Conservation (phyloP, 306 rosid species). For the Phaseolus lunatus region DNA sequence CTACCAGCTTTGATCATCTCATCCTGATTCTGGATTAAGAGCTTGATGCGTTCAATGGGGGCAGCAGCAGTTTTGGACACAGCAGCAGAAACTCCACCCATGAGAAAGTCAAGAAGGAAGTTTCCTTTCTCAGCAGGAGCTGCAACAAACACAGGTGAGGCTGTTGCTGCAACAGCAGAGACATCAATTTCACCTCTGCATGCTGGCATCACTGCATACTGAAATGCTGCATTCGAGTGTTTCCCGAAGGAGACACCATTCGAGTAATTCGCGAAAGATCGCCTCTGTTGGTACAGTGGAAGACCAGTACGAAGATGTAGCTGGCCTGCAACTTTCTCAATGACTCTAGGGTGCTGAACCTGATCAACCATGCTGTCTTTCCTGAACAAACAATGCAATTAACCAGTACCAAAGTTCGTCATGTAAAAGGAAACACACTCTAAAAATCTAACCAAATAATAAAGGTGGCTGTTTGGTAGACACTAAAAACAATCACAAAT, state of each 20-base stretch:
- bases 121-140: slow-evolving; percentile 83
- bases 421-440: too few relatives aligned
- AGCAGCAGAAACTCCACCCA: slow-evolving; percentile 95
- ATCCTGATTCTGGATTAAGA: slow-evolving; percentile 88
- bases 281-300: slow-evolving; percentile 45
- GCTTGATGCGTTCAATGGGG: slow-evolving; percentile 87
- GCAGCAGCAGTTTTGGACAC: slow-evolving; percentile 93
- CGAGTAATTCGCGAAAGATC: slow-evolving; percentile 53
- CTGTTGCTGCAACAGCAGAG: slow-evolving; percentile 50
- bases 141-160: slow-evolving; percentile 69
- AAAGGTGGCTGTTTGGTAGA: too few relatives aligned
- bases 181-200: slow-evolving; percentile 57
- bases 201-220: slow-evolving; percentile 57
- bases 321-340: slow-evolving; percentile 47
- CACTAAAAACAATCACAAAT: too few relatives aligned
- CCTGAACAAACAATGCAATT: slow-evolving; percentile 22
- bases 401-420: slow-evolving; percentile 12
- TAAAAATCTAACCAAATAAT: too few relatives aligned
- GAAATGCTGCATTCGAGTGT: slow-evolving; percentile 69
- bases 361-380: slow-evolving; percentile 54
- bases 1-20: slow-evolving; percentile 86
- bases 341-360: slow-evolving; percentile 44
- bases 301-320: slow-evolving; percentile 26
- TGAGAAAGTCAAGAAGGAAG: slow-evolving; percentile 69
- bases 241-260: slow-evolving; percentile 41